These are phyloP conservation scores for Phialemonium atrogriseum DNA, from an alignment of 2,329 filamentous ascomycete species.

Conservation along the genomic window DNA sequence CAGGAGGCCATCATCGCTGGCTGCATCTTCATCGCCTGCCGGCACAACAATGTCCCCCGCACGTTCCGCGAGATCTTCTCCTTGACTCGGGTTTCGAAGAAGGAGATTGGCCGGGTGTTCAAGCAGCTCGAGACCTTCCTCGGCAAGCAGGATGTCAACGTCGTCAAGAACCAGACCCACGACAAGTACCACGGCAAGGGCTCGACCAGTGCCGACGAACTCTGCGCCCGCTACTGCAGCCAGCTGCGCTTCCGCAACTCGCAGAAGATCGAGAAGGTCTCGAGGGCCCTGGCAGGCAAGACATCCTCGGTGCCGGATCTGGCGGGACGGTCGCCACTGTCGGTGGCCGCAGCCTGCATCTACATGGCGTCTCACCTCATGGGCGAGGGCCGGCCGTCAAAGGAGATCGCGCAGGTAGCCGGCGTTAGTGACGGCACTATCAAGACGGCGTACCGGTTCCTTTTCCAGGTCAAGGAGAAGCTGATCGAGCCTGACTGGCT, in stretches of 20 bases:
- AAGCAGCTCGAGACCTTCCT: slow-evolving; percentile 88
- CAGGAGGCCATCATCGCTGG: slow-evolving; percentile 91
- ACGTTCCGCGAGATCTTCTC: slow-evolving; percentile 94
- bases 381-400: slow-evolving; percentile 68
- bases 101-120: slow-evolving; percentile 94
- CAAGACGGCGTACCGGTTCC: slow-evolving; percentile 85
- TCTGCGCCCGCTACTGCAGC: slow-evolving; percentile 85
- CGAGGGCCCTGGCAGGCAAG: slow-evolving; percentile 67
- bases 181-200: slow-evolving; percentile 63
- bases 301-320: slow-evolving; percentile 72
- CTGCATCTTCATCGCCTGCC: slow-evolving; percentile 95
- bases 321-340: slow-evolving; percentile 87
- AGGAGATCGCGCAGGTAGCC: slow-evolving; percentile 75
- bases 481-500: slow-evolving; percentile 73
- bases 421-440: slow-evolving; percentile 96
- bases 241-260: slow-evolving; percentile 65
- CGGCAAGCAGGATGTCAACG: slow-evolving; percentile 60
- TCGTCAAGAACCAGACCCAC: slow-evolving; percentile 38
- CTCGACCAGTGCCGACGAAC: slow-evolving; percentile 72
- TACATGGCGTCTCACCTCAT: slow-evolving; percentile 91
- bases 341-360: slow-evolving; percentile 89
- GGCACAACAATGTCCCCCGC: slow-evolving; percentile 76
- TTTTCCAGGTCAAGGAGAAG: slow-evolving; percentile 66
- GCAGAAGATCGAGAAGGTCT: slow-evolving; percentile 70
- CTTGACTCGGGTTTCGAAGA: slow-evolving; percentile 89